Conservation (phyloP, 139 green algal species). For the Parachlorella kessleri region DNA sequence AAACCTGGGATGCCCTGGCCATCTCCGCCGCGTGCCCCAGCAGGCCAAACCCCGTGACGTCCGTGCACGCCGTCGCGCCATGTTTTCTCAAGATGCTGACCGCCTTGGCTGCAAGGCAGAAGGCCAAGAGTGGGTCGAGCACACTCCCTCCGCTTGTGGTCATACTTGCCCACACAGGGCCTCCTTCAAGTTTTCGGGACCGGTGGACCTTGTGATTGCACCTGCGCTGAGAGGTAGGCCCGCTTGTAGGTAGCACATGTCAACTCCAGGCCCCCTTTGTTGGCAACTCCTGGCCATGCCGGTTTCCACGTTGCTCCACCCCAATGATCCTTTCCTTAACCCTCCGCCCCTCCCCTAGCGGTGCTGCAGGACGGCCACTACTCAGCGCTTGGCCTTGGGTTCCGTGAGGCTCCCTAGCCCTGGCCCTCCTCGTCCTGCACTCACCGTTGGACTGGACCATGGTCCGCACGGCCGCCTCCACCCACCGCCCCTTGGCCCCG, state of each 20-base stretch:
- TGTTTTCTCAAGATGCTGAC: constrained; percentile 49
- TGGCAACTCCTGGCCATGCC: no score
- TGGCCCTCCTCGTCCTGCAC: no score
- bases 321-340: no score
- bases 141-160: no score
- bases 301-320: no score
- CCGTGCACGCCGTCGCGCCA: constrained; percentile 76
- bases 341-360: no score
- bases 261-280: no score
- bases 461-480: constrained; percentile 32
- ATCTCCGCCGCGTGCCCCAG: constrained; percentile 85
- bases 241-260: not conserved
- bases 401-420: not conserved
- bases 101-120: constrained; percentile 38
- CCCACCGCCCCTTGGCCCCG: constrained; percentile 57
- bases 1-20: constrained; percentile 54
- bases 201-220: no score
- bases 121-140: no score
- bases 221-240: not conserved
- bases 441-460: constrained; percentile 69
- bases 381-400: not conserved
- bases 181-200: no score
- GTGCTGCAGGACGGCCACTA: not conserved
- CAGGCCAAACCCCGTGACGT: constrained; percentile 95
- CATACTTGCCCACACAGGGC: no score